Evolutionary conservation across 169 alveolate genomes (phyloP), one percentile per base, ranked within the genome.

Genomic region (Eimeria falciformis): DNA sequence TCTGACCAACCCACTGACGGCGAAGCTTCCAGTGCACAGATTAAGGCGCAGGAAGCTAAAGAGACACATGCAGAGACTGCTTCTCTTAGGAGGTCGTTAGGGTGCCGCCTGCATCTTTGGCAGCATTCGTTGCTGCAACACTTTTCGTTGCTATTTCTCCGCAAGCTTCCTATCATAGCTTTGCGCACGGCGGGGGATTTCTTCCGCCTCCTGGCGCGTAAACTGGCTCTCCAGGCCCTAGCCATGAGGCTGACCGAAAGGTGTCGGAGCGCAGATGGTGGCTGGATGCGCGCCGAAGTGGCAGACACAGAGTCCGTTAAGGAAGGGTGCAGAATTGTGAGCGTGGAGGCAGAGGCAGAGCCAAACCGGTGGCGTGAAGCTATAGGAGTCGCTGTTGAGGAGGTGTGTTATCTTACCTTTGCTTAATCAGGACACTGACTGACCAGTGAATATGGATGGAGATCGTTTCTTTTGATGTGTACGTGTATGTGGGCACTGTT

Each of bases 221-320:
- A 65, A 62, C 77, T 90, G 23, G 90, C 75, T n/a, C 93, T 90
- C 17, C 93, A 90, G 65, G 93, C 93, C 29, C 90, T 90, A 11
- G 75, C 85, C 58, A 47, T 78, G 62, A 62, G 93, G 40, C 83
- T 90, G 37, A 77, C 78, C 7, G 88, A 55, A 47, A 47, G 90
- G 47, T 55, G 83, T 53, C 68, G 82, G 55, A 25, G 79, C 40
- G 79, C 27, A 65, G 83, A 55, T 68, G 90, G 45, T 43, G n/a
- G 50, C n/a, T 45, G 85, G 73, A 84, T 77, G 71, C 90, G 87
- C 21, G 90, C 79, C 23, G 94, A 91, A 21, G 68, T 91, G 21
- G 58, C 87, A 25, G 91, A 78, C 29, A 62, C 73, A 0, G 86
- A 91, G 56, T 73, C 90, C 66, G 79, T 91, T n/a, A 68, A 79